Percentiles rank a stretch among this genome's conserved stretches.
These are phyloP conservation scores for Jackrogersella multiformis DNA, from an alignment of 495 filamentous ascomycete genomes.

Conservation along the genomic window DNA sequence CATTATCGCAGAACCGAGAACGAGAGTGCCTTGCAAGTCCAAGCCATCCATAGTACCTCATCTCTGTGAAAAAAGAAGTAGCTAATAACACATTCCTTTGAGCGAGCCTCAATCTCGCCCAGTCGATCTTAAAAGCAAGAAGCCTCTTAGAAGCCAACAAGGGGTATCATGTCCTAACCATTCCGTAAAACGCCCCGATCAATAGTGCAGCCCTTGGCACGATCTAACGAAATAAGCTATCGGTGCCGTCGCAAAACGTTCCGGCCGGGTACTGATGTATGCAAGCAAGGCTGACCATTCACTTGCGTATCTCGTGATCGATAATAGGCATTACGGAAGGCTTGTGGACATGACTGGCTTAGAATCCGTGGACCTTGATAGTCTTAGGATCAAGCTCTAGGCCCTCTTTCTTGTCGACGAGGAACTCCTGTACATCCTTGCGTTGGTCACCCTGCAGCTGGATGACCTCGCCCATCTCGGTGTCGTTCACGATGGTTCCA, in stretches of 20 bases:
- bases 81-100: slow-evolving; percentile 18
- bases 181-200: slow-evolving; percentile 49
- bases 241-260: slow-evolving; percentile 28
- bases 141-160: slow-evolving; percentile 38
- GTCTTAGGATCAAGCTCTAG: slow-evolving; percentile 92
- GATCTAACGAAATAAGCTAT: slow-evolving; percentile 32
- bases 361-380: slow-evolving; percentile 95
- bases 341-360: slow-evolving; percentile 55
- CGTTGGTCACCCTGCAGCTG: slow-evolving; percentile 99
- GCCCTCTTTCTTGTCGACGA: slow-evolving; percentile 93
- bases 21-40: slow-evolving; percentile 34
- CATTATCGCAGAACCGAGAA: slow-evolving; percentile 35
- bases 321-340: slow-evolving; percentile 38
- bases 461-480: slow-evolving; percentile 99
- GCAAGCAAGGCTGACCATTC: slow-evolving; percentile 40
- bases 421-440: slow-evolving; percentile 97
- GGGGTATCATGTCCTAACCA: slow-evolving; percentile 50
- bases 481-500: slow-evolving; percentile 98
- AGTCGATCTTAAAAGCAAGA: slow-evolving; percentile 25
- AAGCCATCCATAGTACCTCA: slow-evolving; percentile 32
- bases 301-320: slow-evolving; percentile 35
- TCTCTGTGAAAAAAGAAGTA: slow-evolving; percentile 24
- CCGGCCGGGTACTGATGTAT: slow-evolving; percentile 5
- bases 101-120: slow-evolving; percentile 16
- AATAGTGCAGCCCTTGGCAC: slow-evolving; percentile 45